A percentile compares a stretch with the other conserved stretches of the same genome.
These are phyloP conservation scores for Achaetomium macrosporum DNA, from an alignment of 2,329 filamentous ascomycete species.

Conservation along the genomic window DNA sequence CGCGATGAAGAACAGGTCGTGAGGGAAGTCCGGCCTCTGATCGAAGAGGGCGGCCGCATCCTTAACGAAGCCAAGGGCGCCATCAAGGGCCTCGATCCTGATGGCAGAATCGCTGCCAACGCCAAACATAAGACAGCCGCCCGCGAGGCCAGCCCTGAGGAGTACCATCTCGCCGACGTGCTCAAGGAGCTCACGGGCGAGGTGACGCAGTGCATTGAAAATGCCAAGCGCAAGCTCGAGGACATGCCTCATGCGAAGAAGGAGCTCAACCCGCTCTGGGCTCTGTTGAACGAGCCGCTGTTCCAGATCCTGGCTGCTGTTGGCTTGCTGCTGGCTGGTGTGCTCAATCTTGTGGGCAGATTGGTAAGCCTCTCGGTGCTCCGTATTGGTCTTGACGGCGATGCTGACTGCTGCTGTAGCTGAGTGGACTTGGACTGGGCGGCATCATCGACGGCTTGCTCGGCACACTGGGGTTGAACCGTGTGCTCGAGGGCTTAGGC, in stretches of 20 bases:
- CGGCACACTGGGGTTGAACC: slow-evolving; percentile 69
- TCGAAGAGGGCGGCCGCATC: slow-evolving; percentile 78
- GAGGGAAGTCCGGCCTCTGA: slow-evolving; percentile 76
- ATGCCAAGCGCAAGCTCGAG: slow-evolving; percentile 81
- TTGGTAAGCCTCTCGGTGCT: slow-evolving; percentile 39
- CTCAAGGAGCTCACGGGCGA: slow-evolving; percentile 81
- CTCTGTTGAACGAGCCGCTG: slow-evolving; percentile 72
- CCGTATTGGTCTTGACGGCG: neutral
- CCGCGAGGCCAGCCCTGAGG: slow-evolving; percentile 73
- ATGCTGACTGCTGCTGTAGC: slow-evolving; percentile 30
- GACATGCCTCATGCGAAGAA: slow-evolving; percentile 95
- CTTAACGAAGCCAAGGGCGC: slow-evolving; percentile 81
- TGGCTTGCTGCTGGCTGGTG: slow-evolving; percentile 73
- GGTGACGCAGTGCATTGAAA: slow-evolving; percentile 78
- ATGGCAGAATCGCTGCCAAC: slow-evolving; percentile 76
- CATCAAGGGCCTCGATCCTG: slow-evolving; percentile 82
- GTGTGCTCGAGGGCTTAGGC: slow-evolving; percentile 68
- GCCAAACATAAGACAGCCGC: slow-evolving; percentile 75
- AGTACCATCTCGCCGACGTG: slow-evolving; percentile 75
- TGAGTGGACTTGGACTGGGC: slow-evolving; percentile 76
- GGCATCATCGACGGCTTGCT: slow-evolving; percentile 74
- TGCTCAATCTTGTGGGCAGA: slow-evolving; percentile 77
- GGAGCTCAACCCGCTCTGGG: slow-evolving; percentile 87
- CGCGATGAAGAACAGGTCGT: slow-evolving; percentile 87
- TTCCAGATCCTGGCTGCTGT: slow-evolving; percentile 92